A percentile compares a stretch with the other conserved stretches of the same genome.
phyloP scores from a whole-genome alignment of 345 rosid genomes.

The Brassica carinata region DNA sequence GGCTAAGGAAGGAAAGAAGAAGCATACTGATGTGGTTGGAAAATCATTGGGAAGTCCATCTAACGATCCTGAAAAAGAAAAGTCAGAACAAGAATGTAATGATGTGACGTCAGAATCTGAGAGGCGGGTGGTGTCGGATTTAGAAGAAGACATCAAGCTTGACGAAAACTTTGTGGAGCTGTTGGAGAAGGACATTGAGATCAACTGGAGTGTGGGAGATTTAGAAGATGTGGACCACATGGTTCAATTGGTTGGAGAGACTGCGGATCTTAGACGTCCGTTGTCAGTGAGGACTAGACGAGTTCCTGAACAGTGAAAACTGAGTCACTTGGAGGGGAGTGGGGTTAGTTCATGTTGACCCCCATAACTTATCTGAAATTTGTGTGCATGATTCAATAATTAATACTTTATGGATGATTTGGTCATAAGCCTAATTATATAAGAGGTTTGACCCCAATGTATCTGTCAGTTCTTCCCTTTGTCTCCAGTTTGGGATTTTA shows the following conservation, averaged over 20 bases:
- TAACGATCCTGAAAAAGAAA: background rate
- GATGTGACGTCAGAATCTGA: constrained; percentile 35
- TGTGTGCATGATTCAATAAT: background rate
- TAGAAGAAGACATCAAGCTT: constrained; percentile 38
- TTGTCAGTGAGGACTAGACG: constrained; percentile 60
- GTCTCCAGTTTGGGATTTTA: background rate
- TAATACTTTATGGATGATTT: background rate
- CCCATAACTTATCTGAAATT: background rate
- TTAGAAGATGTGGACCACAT: constrained; percentile 26
- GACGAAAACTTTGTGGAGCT: constrained; percentile 48
- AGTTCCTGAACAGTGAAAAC: constrained; percentile 33
- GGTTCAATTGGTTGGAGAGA: constrained; percentile 31
- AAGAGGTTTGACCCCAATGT: background rate
- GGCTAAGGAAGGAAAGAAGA: constrained; percentile 37
- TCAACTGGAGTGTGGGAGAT: constrained; percentile 55
- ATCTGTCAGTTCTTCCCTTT: too few species aligned
- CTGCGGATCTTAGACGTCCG: constrained; percentile 41
- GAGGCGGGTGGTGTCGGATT: constrained; percentile 40
- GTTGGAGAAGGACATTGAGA: constrained; percentile 58
- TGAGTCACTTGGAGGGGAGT: background rate
- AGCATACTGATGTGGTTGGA: background rate
- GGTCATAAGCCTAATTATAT: background rate
- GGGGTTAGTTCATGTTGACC: background rate
- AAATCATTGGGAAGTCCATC: background rate
- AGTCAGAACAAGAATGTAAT: constrained; percentile 13